Percentiles rank a stretch among this genome's conserved stretches.
These are phyloP conservation scores for Candida suzukii DNA, from an alignment of 805 yeast genomes.

Conservation along the genomic window DNA sequence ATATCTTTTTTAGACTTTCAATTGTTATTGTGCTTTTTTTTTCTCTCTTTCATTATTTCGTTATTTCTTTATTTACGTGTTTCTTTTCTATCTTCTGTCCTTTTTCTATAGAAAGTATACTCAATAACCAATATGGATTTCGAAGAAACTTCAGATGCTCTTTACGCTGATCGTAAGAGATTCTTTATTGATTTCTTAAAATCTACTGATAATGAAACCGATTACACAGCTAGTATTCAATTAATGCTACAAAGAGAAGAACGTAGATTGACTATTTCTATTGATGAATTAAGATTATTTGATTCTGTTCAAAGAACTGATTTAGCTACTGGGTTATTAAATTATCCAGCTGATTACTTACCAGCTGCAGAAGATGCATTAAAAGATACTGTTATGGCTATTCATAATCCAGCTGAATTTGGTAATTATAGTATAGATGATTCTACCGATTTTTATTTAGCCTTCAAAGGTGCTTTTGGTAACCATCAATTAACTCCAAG, in stretches of 20 bases:
- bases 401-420: conserved; percentile 56
- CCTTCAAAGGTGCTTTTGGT: conserved; percentile 90
- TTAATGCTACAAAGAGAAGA: conserved; percentile 63
- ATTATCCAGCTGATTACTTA: conserved; percentile 72
- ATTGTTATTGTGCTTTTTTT: too few species aligned
- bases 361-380: conserved; percentile 89
- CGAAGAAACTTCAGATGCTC: conserved; percentile 25
- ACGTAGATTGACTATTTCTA: conserved; percentile 61
- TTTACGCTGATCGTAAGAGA: conserved; percentile 76
- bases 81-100: not conserved
- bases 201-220: conserved; percentile 44
- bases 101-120: not conserved
- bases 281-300: conserved; percentile 85
- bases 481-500: conserved; percentile 82
- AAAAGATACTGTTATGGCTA: conserved; percentile 67
- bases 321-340: conserved; percentile 70
- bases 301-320: conserved; percentile 39
- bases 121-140: conserved; percentile 3
- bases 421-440: conserved; percentile 47
- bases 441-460: conserved; percentile 61
- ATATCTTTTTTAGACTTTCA: too few species aligned
- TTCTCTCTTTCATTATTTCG: too few species aligned
- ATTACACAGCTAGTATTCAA: conserved; percentile 64
- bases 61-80: too few species aligned
- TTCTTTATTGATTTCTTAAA: conserved; percentile 80